Evolutionary conservation across 345 rosid genomes (phyloP).

Genomic region (Heritiera littoralis): DNA sequence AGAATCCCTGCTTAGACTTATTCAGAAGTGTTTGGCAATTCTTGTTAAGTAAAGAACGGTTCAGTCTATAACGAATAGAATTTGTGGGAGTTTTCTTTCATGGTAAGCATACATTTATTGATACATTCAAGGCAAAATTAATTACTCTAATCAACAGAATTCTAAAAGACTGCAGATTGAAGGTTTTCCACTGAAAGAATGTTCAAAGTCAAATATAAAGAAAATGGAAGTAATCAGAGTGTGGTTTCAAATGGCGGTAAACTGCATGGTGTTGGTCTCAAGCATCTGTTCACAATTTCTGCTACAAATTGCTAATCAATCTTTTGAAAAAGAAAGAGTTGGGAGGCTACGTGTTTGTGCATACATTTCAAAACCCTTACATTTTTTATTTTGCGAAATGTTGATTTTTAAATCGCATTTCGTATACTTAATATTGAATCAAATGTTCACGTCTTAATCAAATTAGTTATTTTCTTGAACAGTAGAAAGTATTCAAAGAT

Average conservation of each 20-base stretch:
- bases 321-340: too few relatives aligned
- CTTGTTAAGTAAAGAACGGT: constrained; percentile 26
- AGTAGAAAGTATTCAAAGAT: not conserved
- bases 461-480: not conserved
- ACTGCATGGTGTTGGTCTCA: not conserved
- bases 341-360: too few relatives aligned
- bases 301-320: not conserved
- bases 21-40: constrained; percentile 9
- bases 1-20: constrained; percentile 19
- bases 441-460: not conserved
- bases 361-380: too few relatives aligned
- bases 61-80: not conserved
- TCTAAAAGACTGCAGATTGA: not conserved
- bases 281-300: constrained; percentile 1
- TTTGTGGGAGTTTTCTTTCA: not conserved
- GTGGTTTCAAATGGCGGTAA: not conserved
- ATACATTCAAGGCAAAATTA: not conserved
- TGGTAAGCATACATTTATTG: not conserved
- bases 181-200: not conserved
- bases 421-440: not conserved
- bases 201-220: constrained; percentile 30
- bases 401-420: too few relatives aligned
- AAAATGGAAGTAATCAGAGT: not conserved
- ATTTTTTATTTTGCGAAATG: too few relatives aligned
- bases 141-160: not conserved